Base-by-base conservation (phyloP, 768 basidiomycete species). In the Podaxis sp. region DNA sequence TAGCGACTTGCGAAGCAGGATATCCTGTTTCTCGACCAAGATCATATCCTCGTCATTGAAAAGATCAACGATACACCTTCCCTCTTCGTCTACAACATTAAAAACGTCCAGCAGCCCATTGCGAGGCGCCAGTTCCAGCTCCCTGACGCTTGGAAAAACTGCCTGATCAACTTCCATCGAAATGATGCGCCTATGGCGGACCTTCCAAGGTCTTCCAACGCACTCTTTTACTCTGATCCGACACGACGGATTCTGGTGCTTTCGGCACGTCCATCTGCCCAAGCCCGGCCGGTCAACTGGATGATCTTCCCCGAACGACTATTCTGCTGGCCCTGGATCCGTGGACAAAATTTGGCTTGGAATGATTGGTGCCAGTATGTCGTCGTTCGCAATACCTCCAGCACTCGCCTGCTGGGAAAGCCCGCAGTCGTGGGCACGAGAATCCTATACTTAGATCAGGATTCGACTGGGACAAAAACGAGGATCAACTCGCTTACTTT, bases 151-250 rank as follows among this genome's bases (percentile, higher is more conserved):
- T 88, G 85, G 86, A 73, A 65, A 51, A 74, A 74, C 41, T 80
- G 78, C 13, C 71, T 71, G 29, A 73, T 87, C 65, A 78, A 76
- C 37, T 82, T 87, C 64, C 75, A 76, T 53, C 77, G 77, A 1
- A 85, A 87, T 64, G 74, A 73, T 12, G 77, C 82, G 41, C 74
- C 80, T 7, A 75, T 71, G 64, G 66, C 51, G 78, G 61, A 73
- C 29, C 57, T 69, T 3, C 70, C 77, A 1, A 37, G 59, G 25
- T 40, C 71, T 76, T 29, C 67, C 79, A 79, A 72, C 51, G 81
- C 84, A 7, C 70, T 87, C n/a, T 88, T 88, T 68, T 83, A 82
- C 63, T 75, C 78, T 38, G 85, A 87, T 65, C 83, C 85, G 7
- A 74, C 77, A 37, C 75, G 76, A 60, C 80, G 85, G 36, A 69